Evolutionary conservation across 768 basidiomycete species (phyloP).

Genomic region (Epithele typhae): DNA sequence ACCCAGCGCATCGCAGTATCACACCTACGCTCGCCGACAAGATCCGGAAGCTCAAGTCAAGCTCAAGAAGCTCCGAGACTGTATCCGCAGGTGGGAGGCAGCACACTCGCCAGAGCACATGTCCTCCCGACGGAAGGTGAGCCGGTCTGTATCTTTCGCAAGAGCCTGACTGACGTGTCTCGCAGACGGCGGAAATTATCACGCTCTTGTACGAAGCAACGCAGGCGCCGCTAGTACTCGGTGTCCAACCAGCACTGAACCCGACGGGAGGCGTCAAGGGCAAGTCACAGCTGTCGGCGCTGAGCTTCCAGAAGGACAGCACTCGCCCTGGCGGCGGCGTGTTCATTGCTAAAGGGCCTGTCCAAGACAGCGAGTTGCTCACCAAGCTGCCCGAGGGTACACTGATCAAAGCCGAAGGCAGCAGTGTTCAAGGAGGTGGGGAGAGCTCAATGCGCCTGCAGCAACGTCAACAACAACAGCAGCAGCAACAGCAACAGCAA

Average conservation of each 20-base stretch:
- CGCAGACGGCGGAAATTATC: conserved; percentile 88
- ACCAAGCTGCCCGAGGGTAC: conserved; percentile 50
- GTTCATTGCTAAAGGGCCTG: conserved; percentile 54
- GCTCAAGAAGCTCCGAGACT: conserved; percentile 77
- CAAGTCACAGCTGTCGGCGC: conserved; percentile 39
- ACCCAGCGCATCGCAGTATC: conserved; percentile 54
- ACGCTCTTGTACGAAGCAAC: conserved; percentile 89
- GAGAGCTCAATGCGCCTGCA: conserved; percentile 15
- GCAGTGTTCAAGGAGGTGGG: conserved; percentile 43
- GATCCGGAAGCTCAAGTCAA: conserved; percentile 72
- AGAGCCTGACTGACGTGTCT: conserved; percentile 14
- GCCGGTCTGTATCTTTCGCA: conserved; percentile 33
- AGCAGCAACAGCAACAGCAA: too few relatives aligned
- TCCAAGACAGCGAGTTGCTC: conserved; percentile 1
- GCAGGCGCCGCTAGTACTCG: conserved; percentile 55
- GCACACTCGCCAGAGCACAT: conserved; percentile 89
- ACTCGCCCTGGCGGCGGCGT: conserved; percentile 85
- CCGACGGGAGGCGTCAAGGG: conserved; percentile 72
- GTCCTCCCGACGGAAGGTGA: conserved; percentile 83
- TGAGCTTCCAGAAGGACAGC: conserved; percentile 77
- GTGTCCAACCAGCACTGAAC: conserved; percentile 59
- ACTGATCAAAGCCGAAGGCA: conserved; percentile 45
- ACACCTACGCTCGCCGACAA: conserved; percentile 85
- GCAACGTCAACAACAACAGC: background rate
- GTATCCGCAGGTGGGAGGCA: conserved; percentile 82